These are phyloP conservation scores for Cystofilobasidium bisporidii DNA, from an alignment of 768 basidiomycete genomes.

Conservation along the genomic window DNA sequence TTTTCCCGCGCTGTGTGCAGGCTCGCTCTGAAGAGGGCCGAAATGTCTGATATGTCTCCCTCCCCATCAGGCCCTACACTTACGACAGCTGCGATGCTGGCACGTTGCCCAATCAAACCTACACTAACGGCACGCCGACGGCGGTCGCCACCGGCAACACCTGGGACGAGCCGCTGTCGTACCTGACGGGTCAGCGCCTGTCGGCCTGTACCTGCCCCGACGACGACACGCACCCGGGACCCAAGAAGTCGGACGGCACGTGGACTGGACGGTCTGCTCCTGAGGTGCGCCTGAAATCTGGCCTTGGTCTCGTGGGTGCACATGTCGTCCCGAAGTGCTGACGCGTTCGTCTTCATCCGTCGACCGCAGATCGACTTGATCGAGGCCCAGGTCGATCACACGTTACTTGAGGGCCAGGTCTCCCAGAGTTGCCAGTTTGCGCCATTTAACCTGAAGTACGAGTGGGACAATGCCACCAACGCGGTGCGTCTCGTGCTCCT, in stretches of 20 bases:
- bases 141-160: background rate
- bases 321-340: background rate
- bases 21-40: too few relatives aligned
- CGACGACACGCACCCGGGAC: conserved; percentile 74
- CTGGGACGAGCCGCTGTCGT: conserved; percentile 2
- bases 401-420: background rate
- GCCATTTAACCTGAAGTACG: conserved; percentile 50
- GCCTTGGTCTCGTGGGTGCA: too few relatives aligned
- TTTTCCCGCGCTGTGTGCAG: background rate
- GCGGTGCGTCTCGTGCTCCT: background rate
- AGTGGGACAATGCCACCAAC: conserved; percentile 3
- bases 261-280: conserved; percentile 39
- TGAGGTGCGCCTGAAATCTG: too few relatives aligned
- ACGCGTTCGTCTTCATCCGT: background rate
- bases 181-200: conserved; percentile 37
- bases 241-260: conserved; percentile 62
- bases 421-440: conserved; percentile 40
- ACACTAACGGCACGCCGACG: background rate
- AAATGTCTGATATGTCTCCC: background rate
- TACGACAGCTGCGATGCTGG: conserved; percentile 27
- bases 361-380: background rate
- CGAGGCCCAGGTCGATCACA: conserved; percentile 9
- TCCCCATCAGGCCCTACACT: conserved; percentile 16
- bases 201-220: conserved; percentile 79
- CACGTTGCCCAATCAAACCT: conserved; percentile 20